Conservation (phyloP, 106 monocot species). For the Dioscorea zingiberensis region DNA sequence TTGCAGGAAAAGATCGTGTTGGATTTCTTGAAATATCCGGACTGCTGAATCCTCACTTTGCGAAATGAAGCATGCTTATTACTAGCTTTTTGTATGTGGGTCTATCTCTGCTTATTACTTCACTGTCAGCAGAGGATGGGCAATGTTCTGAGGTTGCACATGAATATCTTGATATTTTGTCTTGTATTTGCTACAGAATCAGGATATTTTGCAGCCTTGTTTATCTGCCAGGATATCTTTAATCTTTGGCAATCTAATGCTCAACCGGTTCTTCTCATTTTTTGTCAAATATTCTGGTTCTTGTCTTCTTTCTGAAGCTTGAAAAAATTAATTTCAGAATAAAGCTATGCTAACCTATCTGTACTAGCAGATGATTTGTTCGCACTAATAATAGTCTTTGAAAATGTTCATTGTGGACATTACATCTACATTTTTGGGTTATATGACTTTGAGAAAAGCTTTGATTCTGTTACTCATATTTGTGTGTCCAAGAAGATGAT, state of each 20-base stretch:
- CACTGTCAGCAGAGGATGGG: background rate
- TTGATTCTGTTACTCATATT: no score
- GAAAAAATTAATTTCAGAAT: no score
- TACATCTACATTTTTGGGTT: no score
- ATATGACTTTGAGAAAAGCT: no score
- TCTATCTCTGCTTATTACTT: background rate
- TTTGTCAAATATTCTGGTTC: no score
- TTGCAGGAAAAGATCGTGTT: conserved; percentile 63
- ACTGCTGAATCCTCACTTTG: conserved; percentile 74
- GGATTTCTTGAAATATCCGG: conserved; percentile 78
- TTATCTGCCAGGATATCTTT: background rate
- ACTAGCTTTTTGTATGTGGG: background rate
- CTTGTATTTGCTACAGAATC: background rate
- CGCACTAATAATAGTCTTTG: no score
- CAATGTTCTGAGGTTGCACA: background rate
- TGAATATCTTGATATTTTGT: background rate
- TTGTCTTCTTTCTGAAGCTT: no score
- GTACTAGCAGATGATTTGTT: no score
- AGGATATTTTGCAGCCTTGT: background rate
- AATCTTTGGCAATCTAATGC: background rate
- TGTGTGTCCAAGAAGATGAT: no score
- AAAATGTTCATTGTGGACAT: no score
- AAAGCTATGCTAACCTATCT: no score
- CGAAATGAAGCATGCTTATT: conserved; percentile 22
- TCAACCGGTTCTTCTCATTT: no score